Evolutionary conservation across 352 stramenopile species (phyloP), one percentile per base, ranked within the genome.

Genomic region (Globisporangium recalcitrans): DNA sequence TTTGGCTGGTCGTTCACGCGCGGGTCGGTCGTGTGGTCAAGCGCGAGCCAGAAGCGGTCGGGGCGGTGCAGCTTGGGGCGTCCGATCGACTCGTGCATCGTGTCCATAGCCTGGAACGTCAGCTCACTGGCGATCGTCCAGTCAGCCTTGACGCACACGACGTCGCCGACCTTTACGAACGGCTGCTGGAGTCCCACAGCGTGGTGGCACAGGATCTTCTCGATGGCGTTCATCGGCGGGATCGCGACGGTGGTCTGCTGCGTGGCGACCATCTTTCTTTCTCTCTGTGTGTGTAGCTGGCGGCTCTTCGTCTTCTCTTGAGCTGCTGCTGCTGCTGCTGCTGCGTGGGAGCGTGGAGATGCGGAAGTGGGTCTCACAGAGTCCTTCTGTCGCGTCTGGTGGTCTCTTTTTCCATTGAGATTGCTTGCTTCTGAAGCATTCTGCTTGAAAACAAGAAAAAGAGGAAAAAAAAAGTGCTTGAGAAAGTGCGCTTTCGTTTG

Each of bases 91-190:
- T 70, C 70, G 76, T 93, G 80, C 71, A 90, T 84, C 8, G 71
- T 85, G 68, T 93, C 84, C 84, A 93, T 93, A 69, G 81, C 79
- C 64, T 91, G 77, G 73, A 89, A 93, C 22, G 84, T 93, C 42
- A 84, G 78, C 48, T 92, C 83, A 52, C 79, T 88, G 56, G 83
- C 81, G 55, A 92, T 82, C 29, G 83, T 91, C 83, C 84, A 93
- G 65, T 93, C 78, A 19, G 79, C 82, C 24, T 84, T 78, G 47
- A 93, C 84, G 52, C 84, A 93, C 29, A 93, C 65, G 26, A 93
- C 79, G 69, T 91, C 80, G 47, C 84, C 84, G n/a, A 85, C 74
- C 3, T 46, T 58, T 53, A 92, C 83, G 31, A 67, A 77, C 0
- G 79, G 77, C 52, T 77, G 36, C 14, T 56, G 49, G 31, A 90